Conservation (phyloP, 495 filamentous ascomycete genomes). For the Tuber melanosporum region DNA sequence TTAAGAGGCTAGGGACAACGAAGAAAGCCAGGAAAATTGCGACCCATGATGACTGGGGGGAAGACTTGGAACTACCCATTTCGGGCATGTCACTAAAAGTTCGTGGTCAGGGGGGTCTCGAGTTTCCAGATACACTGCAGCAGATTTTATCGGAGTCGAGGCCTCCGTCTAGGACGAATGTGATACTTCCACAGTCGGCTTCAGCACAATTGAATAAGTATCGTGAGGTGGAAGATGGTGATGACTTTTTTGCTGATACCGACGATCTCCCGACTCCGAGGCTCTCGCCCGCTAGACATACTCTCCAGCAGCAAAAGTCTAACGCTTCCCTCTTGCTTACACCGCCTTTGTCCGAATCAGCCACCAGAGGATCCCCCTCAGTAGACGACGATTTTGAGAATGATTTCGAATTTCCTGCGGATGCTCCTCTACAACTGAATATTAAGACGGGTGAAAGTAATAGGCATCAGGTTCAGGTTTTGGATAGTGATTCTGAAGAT, state of each 20-base stretch:
- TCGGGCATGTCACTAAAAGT: slow-evolving; percentile 55
- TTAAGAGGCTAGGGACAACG: slow-evolving; percentile 79
- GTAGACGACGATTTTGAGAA: slow-evolving; percentile 64
- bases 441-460: slow-evolving; percentile 33
- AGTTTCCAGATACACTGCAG: slow-evolving; percentile 63
- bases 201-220: slow-evolving; percentile 52
- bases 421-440: slow-evolving; percentile 42
- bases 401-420: slow-evolving; percentile 66
- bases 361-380: slow-evolving; percentile 40
- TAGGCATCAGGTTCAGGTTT: slow-evolving; percentile 29
- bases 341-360: slow-evolving; percentile 46
- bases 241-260: slow-evolving; percentile 57
- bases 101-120: slow-evolving; percentile 51
- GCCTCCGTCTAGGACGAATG: slow-evolving; percentile 42
- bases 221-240: slow-evolving; percentile 55
- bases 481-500: slow-evolving; percentile 75
- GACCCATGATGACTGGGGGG: slow-evolving; percentile 76
- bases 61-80: slow-evolving; percentile 77
- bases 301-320: slow-evolving; percentile 47
- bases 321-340: slow-evolving; percentile 44
- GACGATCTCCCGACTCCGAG: slow-evolving; percentile 58
- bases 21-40: slow-evolving; percentile 67
- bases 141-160: slow-evolving; percentile 52
- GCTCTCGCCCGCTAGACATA: slow-evolving; percentile 51
- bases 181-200: slow-evolving; percentile 30